Percentiles rank a stretch among this genome's conserved stretches.
Conservation (phyloP, 2,329 filamentous ascomycete genomes). For the Diaporthe helianthi region DNA sequence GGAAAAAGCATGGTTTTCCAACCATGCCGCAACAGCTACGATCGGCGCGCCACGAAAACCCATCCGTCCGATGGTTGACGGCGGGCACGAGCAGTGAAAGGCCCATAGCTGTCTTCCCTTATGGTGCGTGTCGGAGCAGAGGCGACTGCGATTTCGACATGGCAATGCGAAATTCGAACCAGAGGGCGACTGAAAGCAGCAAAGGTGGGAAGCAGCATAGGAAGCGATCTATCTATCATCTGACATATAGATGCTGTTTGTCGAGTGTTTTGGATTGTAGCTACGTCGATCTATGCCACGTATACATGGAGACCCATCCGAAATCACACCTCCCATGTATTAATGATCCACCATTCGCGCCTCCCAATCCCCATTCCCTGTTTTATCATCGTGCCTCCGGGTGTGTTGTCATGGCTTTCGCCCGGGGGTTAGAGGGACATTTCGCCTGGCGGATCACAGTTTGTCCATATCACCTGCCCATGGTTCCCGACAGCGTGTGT, state of each 20-base stretch:
- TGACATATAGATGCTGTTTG: background rate
- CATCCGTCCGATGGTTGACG: background rate
- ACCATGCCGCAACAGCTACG: background rate
- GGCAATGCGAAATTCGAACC: background rate
- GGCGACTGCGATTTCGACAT: background rate
- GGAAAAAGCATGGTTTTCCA: no score
- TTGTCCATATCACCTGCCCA: background rate
- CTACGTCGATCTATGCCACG: constrained; percentile 13
- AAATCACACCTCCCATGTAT: constrained; percentile 1
- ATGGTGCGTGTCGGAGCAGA: background rate
- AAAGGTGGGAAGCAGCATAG: background rate
- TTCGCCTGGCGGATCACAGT: background rate
- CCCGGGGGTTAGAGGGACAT: background rate
- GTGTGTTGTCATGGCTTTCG: background rate
- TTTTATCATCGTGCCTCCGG: background rate
- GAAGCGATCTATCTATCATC: no score
- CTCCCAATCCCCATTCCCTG: background rate
- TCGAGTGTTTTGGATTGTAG: constrained; percentile 1
- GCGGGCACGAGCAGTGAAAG: background rate
- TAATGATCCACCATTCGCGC: background rate
- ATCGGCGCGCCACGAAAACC: background rate
- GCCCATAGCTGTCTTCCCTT: background rate
- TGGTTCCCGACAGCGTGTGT: no score
- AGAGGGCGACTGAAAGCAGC: background rate
- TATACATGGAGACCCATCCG: constrained; percentile 3